Conservation (phyloP, 768 basidiomycete genomes). For the Rhodotorula diobovata region DNA sequence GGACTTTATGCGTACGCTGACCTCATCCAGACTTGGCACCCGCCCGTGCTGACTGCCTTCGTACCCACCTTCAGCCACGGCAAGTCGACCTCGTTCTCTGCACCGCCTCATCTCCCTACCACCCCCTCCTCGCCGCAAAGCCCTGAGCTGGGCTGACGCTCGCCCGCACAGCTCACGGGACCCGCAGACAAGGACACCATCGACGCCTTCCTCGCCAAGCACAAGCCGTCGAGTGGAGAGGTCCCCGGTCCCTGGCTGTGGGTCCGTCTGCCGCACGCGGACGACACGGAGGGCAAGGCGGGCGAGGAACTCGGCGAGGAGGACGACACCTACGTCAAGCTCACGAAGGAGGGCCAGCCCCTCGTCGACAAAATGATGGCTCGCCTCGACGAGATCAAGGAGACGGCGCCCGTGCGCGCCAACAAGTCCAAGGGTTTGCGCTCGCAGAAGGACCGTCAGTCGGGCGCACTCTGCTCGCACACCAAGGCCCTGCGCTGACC, state of each 20-base stretch:
- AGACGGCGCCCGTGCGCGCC: slow-evolving; percentile 13
- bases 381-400: slow-evolving; percentile 5
- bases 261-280: not conserved
- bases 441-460: slow-evolving; percentile 28
- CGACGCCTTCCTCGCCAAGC: slow-evolving; percentile 5
- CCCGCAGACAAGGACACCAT: slow-evolving; percentile 3
- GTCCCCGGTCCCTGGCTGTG: slow-evolving; percentile 3
- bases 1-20: not conserved
- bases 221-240: slow-evolving; percentile 4
- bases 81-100: too few relatives aligned
- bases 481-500: too few relatives aligned
- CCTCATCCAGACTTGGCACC: not conserved
- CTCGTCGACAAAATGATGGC: not conserved
- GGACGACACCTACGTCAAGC: not conserved
- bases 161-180: slow-evolving; percentile 12
- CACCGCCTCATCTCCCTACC: not conserved
- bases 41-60: not conserved
- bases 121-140: too few relatives aligned
- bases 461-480: not conserved
- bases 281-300: not conserved
- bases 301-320: not conserved
- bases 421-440: slow-evolving; percentile 22
- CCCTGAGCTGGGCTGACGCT: not conserved
- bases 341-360: not conserved
- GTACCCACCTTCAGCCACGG: too few relatives aligned